Conservation (phyloP, 805 yeast genomes). For the Wickerhamomyces tratensis region DNA sequence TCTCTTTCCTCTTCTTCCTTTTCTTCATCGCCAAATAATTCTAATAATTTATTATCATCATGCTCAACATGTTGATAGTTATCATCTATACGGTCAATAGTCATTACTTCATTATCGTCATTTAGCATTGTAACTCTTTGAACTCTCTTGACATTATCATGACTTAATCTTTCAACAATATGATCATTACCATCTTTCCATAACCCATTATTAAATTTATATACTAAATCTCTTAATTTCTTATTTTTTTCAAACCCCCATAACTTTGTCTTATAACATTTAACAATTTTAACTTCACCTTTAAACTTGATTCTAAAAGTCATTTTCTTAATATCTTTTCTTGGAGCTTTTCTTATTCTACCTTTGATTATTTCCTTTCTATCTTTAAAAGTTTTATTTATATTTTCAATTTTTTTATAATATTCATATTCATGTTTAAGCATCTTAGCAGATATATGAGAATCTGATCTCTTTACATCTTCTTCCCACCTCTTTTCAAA, state of each 20-base stretch:
- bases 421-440: slow-evolving; percentile 28
- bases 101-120: slow-evolving; percentile 9
- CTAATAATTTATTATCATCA: slow-evolving; percentile 7
- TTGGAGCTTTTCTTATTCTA: slow-evolving; percentile 43
- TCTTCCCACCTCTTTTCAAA: slow-evolving; percentile 36
- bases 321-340: slow-evolving; percentile 42
- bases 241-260: slow-evolving; percentile 86
- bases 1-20: slow-evolving; percentile 29
- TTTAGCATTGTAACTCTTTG: slow-evolving; percentile 2
- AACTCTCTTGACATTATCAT: neutral
- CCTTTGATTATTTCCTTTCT: slow-evolving; percentile 42
- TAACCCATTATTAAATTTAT: slow-evolving; percentile 48
- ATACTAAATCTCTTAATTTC: slow-evolving; percentile 50
- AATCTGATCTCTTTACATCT: slow-evolving; percentile 28
- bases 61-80: slow-evolving; percentile 2
- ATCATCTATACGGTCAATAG: slow-evolving; percentile 6
- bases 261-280: slow-evolving; percentile 63
- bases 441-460: slow-evolving; percentile 23
- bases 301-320: slow-evolving; percentile 57
- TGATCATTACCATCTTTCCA: slow-evolving; percentile 82
- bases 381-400: slow-evolving; percentile 30
- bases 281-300: slow-evolving; percentile 46
- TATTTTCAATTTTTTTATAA: slow-evolving; percentile 26
- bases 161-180: slow-evolving; percentile 51
- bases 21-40: slow-evolving; percentile 24